Evolutionary conservation across 345 rosid genomes (phyloP).

Genomic region (Eucalyptus caleyi): DNA sequence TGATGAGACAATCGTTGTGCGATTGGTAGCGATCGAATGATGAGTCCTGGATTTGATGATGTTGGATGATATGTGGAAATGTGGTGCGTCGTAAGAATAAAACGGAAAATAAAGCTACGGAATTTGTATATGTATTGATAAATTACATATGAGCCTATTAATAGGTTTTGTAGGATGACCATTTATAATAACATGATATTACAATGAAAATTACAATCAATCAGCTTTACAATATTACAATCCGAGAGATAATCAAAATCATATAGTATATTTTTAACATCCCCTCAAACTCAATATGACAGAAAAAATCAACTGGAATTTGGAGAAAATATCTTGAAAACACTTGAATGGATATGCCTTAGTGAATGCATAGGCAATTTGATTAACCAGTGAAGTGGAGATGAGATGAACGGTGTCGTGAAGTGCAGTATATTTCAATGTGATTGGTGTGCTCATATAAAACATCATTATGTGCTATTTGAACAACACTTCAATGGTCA

Average conservation of each 20-base stretch:
- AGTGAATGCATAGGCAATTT: not conserved
- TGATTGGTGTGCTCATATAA: not conserved
- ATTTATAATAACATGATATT: too few species aligned
- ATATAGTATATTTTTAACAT: too few species aligned
- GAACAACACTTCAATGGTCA: not conserved
- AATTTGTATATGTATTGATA: too few species aligned
- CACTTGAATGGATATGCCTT: too few species aligned
- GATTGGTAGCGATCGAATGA: not conserved
- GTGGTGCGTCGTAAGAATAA: not conserved
- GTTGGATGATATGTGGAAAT: not conserved
- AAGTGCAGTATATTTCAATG: fast-evolving
- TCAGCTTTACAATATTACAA: fast-evolving
- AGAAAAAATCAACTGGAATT: too few species aligned
- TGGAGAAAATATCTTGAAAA: too few species aligned
- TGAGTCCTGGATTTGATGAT: not conserved
- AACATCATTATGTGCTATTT: not conserved
- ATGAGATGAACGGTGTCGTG: fast-evolving
- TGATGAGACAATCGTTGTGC: not conserved
- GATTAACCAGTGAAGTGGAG: not conserved
- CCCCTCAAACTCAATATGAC: too few species aligned
- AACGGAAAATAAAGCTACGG: fast-evolving
- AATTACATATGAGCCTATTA: too few species aligned
- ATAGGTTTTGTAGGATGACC: not conserved
- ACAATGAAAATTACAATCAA: not conserved
- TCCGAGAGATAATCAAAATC: too few species aligned